Evolutionary conservation across 1,284 basidiomycete species (phyloP).

Genomic region (Erythrobasidium hasegawianum): DNA sequence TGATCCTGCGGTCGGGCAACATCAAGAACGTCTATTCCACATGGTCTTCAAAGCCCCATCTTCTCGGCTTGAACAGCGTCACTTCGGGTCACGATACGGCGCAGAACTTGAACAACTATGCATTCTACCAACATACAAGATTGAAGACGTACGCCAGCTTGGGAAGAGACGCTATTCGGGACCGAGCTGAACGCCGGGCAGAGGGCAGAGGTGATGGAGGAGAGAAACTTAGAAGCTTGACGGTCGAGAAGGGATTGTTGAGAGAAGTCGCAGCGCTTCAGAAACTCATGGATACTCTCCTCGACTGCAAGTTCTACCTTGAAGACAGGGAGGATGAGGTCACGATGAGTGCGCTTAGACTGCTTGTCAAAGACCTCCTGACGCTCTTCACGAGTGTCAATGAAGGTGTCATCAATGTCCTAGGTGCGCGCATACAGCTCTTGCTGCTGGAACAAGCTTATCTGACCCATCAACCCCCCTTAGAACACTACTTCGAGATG

Average conservation of each 20-base stretch:
- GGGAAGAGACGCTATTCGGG: conserved; percentile 86
- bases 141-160: conserved; percentile 86
- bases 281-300: conserved; percentile 75
- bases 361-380: conserved; percentile 95
- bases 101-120: conserved; percentile 80
- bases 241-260: conserved; percentile 91
- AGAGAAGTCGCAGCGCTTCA: conserved; percentile 90
- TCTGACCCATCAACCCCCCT: conserved; percentile 6
- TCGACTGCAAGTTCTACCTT: conserved; percentile 90
- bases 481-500: conserved; percentile 99
- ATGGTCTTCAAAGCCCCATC: conserved; percentile 66
- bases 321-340: conserved; percentile 86
- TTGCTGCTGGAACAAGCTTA: not conserved
- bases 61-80: conserved; percentile 73
- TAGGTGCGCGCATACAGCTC: conserved; percentile 57
- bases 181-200: conserved; percentile 63
- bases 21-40: conserved; percentile 85
- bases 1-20: conserved; percentile 87
- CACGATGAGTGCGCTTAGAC: conserved; percentile 78
- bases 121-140: conserved; percentile 80
- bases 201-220: conserved; percentile 38
- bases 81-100: conserved; percentile 76
- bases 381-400: conserved; percentile 95
- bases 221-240: conserved; percentile 75
- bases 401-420: conserved; percentile 94